Evolutionary conservation across 176 grass and related monocot genomes (phyloP).

Genomic region (Dendrocalamus sinicus): DNA sequence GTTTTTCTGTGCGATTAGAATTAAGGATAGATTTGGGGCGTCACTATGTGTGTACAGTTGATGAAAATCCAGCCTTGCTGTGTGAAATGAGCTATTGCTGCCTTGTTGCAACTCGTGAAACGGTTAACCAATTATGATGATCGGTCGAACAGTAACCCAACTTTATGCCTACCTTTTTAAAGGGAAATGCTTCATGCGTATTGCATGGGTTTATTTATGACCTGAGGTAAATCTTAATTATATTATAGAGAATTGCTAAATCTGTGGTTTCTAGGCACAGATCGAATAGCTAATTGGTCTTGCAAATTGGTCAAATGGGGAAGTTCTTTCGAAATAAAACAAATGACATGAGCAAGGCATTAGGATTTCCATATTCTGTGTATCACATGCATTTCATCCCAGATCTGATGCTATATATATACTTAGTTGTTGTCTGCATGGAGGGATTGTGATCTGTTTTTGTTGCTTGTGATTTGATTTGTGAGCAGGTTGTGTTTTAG

Average conservation of each 20-base stretch:
- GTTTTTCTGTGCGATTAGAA: background rate
- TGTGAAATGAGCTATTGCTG: conserved; percentile 20
- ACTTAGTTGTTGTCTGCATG: background rate
- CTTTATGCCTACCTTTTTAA: background rate
- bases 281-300: background rate
- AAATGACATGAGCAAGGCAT: background rate
- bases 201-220: background rate
- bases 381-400: background rate
- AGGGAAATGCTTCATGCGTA: conserved; percentile 1
- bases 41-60: background rate
- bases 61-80: background rate
- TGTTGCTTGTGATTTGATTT: background rate
- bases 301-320: background rate
- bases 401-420: background rate
- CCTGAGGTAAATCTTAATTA: background rate
- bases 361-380: background rate
- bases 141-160: background rate
- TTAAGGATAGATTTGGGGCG: background rate
- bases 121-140: background rate
- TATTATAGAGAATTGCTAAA: background rate
- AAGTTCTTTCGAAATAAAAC: background rate
- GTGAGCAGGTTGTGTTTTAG: background rate
- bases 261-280: background rate
- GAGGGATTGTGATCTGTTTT: background rate
- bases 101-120: conserved; percentile 6